phyloP scores from a whole-genome alignment of 208 protist genomes.

The Wallacemonas sp. region DNA sequence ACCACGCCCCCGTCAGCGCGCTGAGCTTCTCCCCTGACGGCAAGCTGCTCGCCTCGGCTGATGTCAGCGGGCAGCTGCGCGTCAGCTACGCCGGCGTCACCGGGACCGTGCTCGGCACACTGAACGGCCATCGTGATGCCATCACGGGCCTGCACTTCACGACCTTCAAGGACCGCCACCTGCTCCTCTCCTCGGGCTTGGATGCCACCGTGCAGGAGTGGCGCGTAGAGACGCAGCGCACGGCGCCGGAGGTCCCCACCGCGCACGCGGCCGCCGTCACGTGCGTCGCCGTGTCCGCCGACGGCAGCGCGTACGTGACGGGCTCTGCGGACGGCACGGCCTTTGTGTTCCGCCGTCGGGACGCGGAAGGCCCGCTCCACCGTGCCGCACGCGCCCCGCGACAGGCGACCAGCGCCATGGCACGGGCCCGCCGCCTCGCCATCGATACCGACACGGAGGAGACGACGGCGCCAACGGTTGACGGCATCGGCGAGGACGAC shows the following conservation, averaged over 20 bases:
- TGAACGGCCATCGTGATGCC: constrained; percentile 70
- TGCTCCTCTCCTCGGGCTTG: constrained; percentile 39
- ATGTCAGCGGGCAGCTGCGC: constrained; percentile 66
- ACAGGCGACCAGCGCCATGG: no score
- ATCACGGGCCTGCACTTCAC: constrained; percentile 62
- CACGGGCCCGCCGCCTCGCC: not conserved
- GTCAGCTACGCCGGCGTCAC: constrained; percentile 64
- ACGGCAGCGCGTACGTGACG: constrained; percentile 64
- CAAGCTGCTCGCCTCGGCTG: constrained; percentile 67
- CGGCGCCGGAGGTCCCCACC: constrained; percentile 18
- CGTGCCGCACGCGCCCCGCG: no score
- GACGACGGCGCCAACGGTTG: no score
- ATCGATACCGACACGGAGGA: no score
- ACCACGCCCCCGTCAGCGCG: constrained; percentile 60
- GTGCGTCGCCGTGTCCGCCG: constrained; percentile 41
- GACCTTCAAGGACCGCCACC: constrained; percentile 12
- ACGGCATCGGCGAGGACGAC: no score
- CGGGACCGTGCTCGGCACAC: constrained; percentile 46
- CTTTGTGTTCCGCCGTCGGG: constrained; percentile 48
- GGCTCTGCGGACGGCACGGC: constrained; percentile 59
- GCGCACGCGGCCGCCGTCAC: constrained; percentile 62
- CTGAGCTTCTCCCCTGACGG: constrained; percentile 69
- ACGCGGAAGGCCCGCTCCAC: not conserved
- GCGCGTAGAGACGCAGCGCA: constrained; percentile 26
- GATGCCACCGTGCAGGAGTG: constrained; percentile 56